These are phyloP conservation scores for Trapa incisa DNA, from an alignment of 345 rosid species.

Conservation along the genomic window DNA sequence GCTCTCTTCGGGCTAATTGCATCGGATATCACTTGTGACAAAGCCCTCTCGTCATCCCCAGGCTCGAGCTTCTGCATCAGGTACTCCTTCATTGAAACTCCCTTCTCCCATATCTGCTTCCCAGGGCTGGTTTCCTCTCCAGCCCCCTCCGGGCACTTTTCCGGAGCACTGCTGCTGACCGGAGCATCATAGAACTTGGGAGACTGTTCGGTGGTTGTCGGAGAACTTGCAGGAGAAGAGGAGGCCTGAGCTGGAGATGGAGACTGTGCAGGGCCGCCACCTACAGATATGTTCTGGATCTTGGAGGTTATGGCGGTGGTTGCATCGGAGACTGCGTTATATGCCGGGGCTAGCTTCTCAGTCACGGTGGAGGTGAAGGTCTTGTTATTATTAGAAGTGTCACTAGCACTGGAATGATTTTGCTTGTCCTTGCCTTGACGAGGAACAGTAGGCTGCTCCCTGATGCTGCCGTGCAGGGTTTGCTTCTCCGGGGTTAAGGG, in stretches of 20 bases:
- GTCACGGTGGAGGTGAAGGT: neutral
- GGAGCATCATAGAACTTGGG: neutral
- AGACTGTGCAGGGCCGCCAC: neutral
- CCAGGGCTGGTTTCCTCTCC: constrained; percentile 1
- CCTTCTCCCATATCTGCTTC: constrained; percentile 44
- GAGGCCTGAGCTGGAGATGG: neutral
- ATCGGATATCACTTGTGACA: constrained; percentile 45
- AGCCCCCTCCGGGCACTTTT: neutral
- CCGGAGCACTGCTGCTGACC: neutral
- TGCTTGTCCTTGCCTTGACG: neutral
- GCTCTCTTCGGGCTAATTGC: constrained; percentile 46
- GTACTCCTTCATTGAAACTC: constrained; percentile 75
- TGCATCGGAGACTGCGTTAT: neutral
- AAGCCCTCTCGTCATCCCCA: constrained; percentile 63
- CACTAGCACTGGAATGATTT: neutral
- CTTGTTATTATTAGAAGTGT: neutral
- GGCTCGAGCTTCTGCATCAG: constrained; percentile 53
- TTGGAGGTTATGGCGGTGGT: neutral
- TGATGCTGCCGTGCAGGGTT: neutral
- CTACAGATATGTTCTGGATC: neutral
- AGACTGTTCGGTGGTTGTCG: constrained; percentile 11
- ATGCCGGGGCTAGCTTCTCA: neutral
- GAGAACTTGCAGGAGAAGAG: neutral
- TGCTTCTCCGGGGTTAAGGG: constrained; percentile 34
- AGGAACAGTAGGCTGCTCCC: too few species aligned